Base-by-base conservation (phyloP, 2,329 filamentous ascomycete species). In the Fusarium temperatum region DNA sequence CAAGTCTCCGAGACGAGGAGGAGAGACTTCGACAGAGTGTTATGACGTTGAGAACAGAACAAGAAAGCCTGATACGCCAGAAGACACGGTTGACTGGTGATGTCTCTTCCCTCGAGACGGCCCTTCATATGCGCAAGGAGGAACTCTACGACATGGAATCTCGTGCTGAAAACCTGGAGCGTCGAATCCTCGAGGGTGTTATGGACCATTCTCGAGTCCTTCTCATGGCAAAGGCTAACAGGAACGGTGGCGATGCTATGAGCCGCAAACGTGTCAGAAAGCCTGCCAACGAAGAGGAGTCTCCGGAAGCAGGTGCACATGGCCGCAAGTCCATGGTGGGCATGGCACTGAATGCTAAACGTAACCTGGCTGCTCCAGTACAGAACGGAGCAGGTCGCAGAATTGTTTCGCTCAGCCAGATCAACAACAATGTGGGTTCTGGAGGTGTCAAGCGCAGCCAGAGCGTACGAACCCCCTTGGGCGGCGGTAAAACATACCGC, bases 151-250 rank as follows among this genome's bases (percentile, higher is more conserved):
- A 93, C 32, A 98, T 99, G 93, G 96, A 98, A 81, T 86, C 89
- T 17, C 93, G 96, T 71, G 96, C 96, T 6, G 95, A 98, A 81
- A 90, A 91, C 8, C 87, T 99, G 30, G 96, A 99, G 84, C 93
- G 95, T 59, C 92, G 96, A 32, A 98, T 99, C 75, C 85, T 99
- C 38, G 96, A 98, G 75, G 95, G 96, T 32, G 94, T 98, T 72
- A 97, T 99, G 84, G 95, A 98, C 77, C 96, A 98, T 81, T 98
- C 96, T 26, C 93, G 96, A 12, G 91, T 96, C 32, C 87, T 98
- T n/a, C 89, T 98, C 66, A 93, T 96, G 85, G 87, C 90, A 75
- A 92, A 94, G 84, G 84, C 89, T 8, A 84, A 82, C 75, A 86
- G 85, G 76, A 73, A 66, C 48, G 83, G 83, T 17, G 83, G 85